Evolutionary conservation across 768 basidiomycete genomes (phyloP).

Genomic region (Scleroderma citrinum): DNA sequence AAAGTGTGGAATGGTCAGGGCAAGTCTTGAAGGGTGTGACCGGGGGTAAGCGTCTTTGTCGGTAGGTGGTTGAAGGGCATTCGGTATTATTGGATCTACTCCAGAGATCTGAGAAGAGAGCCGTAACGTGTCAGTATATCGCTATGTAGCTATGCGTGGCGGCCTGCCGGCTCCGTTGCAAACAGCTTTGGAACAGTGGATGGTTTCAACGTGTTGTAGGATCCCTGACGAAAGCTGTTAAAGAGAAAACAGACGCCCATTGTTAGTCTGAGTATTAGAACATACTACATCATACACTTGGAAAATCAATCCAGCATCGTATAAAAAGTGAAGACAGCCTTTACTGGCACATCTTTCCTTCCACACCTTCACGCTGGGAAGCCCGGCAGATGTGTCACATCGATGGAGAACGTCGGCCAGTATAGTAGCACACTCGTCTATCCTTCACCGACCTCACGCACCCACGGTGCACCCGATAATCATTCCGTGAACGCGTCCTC

Average conservation of each 20-base stretch:
- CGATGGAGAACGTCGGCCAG: conserved; percentile 34
- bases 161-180: conserved; percentile 12
- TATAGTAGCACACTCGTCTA: conserved; percentile 28
- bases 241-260: conserved; percentile 10
- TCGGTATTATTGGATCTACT: background rate
- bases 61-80: conserved; percentile 2
- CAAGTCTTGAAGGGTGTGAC: conserved; percentile 2
- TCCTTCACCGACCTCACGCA: conserved; percentile 21
- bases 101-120: background rate
- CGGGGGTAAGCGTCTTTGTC: conserved; percentile 2
- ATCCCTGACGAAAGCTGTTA: conserved; percentile 5
- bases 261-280: background rate
- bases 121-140: background rate
- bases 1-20: background rate
- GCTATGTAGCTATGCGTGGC: conserved; percentile 4
- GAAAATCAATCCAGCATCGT: conserved; percentile 4
- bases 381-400: conserved; percentile 31
- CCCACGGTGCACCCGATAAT: conserved; percentile 18
- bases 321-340: conserved; percentile 26
- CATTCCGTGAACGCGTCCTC: conserved; percentile 23
- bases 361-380: conserved; percentile 22
- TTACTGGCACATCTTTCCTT: conserved; percentile 26
- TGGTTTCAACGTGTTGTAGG: conserved; percentile 16
- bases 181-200: conserved; percentile 11
- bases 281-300: background rate